Base-by-base conservation (phyloP, 805 yeast species). In the Cyberlindnera xishuangbannaensis region DNA sequence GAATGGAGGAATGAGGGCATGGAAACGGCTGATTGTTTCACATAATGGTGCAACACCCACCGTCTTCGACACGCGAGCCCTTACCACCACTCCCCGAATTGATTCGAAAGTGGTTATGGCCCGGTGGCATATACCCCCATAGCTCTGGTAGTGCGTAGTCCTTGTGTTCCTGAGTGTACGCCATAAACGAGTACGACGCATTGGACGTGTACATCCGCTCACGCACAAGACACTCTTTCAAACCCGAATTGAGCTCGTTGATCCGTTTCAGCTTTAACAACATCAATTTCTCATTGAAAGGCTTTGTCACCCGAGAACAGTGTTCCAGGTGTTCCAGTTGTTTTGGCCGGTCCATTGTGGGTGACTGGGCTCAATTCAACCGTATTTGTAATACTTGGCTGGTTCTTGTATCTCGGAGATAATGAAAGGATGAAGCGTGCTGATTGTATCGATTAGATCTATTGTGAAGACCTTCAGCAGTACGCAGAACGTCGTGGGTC, bases 191-290 rank as follows among this genome's bases (percentile, higher is more conserved):
- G 23, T 69, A 57, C 7, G 78, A 71, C 7, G 82, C 81, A 46
- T 72, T 71, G 5, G 84, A 76, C 7, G 83, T 78, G 20, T 77
- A 73, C 3, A 78, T 73, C 40, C 87, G 61, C 10, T 78, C 78
- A 33, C 72, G 58, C 3, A 66, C 51, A 24, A 82, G 51, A 27
- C 73, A 69, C 18, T 67, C 67, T 43, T 66, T 69, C 23, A 81
- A 54, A 40, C 71, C 72, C 4, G 55, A 49, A 45, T 78, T 79
- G 20, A 78, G 61, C 45, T 77, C 78, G 30, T 65, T 67, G 21
- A 78, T 68, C 45, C 88, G 64, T 48, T 72, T 75, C 28, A 81
- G 59, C 53, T 79, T 81, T 37, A 81, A 56, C 29, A 61, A 60
- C 39, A 74, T 65, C 18, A 78, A 65, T 45, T 71, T 72, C 18